Evolutionary conservation across 441 rosid species (phyloP).

Genomic region (Pelargonium citronellum): DNA sequence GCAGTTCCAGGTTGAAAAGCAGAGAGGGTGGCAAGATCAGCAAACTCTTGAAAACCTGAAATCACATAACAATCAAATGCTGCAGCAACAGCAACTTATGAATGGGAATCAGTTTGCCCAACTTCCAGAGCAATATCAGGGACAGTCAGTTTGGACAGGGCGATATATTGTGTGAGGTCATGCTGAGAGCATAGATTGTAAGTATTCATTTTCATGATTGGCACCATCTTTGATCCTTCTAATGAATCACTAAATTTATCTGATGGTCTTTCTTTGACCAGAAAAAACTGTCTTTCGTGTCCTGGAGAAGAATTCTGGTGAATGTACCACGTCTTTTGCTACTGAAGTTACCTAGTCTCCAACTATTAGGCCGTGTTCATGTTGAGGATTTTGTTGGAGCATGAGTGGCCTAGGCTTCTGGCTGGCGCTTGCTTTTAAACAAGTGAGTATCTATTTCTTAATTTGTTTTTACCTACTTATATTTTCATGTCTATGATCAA

Average conservation of each 20-base stretch:
- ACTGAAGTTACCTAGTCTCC: slow-evolving; percentile 43
- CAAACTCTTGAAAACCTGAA: slow-evolving; percentile 40
- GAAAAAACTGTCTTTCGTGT: too few species aligned
- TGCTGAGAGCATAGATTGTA: slow-evolving; percentile 47
- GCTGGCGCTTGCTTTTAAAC: slow-evolving; percentile 64
- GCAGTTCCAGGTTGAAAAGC: slow-evolving; percentile 46
- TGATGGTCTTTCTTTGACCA: not conserved
- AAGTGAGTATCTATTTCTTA: slow-evolving; percentile 36
- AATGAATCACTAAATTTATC: too few species aligned
- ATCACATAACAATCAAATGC: slow-evolving; percentile 42
- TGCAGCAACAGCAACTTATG: slow-evolving; percentile 42
- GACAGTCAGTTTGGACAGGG: slow-evolving; percentile 68
- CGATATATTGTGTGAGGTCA: slow-evolving; percentile 78
- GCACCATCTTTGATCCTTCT: not conserved
- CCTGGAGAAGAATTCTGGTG: slow-evolving; percentile 46
- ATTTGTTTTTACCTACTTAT: not conserved
- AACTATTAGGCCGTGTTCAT: slow-evolving; percentile 47
- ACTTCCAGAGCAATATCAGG: slow-evolving; percentile 70
- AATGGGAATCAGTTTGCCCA: slow-evolving; percentile 49
- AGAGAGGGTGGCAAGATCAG: slow-evolving; percentile 46
- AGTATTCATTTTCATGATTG: slow-evolving; percentile 14
- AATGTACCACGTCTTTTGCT: slow-evolving; percentile 55
- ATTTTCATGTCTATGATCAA: too few species aligned
- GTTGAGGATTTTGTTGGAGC: slow-evolving; percentile 72
- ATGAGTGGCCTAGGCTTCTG: slow-evolving; percentile 51